Conservation (phyloP, 2,329 filamentous ascomycete genomes). For the Ascocoryne sarcoides region DNA sequence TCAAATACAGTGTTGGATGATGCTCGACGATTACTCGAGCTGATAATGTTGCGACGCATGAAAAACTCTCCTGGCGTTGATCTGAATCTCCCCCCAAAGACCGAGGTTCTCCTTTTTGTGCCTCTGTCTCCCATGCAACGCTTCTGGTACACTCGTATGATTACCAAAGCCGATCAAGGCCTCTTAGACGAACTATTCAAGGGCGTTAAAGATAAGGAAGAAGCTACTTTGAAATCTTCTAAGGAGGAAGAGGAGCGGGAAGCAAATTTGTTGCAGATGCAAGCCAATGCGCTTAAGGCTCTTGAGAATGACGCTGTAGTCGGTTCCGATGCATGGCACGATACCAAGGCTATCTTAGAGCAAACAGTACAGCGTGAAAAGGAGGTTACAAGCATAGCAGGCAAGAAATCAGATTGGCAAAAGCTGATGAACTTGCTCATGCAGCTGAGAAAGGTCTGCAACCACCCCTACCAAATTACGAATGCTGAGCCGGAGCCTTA, state of each 20-base stretch:
- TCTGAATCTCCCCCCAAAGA: slow-evolving; percentile 46
- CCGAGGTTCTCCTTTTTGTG: slow-evolving; percentile 47
- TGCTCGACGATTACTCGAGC: slow-evolving; percentile 42
- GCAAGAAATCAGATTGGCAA: slow-evolving; percentile 34
- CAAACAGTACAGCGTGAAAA: slow-evolving; percentile 32
- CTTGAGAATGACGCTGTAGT: slow-evolving; percentile 25
- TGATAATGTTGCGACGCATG: slow-evolving; percentile 51
- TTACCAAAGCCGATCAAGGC: slow-evolving; percentile 43
- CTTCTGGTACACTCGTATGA: slow-evolving; percentile 47
- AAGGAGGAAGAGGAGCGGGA: slow-evolving; percentile 32
- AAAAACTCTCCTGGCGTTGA: slow-evolving; percentile 46
- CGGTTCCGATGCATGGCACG: slow-evolving; percentile 36
- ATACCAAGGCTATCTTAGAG: slow-evolving; percentile 35
- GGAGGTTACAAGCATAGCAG: slow-evolving; percentile 12
- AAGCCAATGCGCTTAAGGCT: slow-evolving; percentile 29
- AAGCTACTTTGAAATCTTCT: slow-evolving; percentile 27
- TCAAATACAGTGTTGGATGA: slow-evolving; percentile 44
- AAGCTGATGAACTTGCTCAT: slow-evolving; percentile 84
- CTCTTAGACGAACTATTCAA: slow-evolving; percentile 45
- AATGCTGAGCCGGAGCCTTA: slow-evolving; percentile 44
- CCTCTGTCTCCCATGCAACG: slow-evolving; percentile 49
- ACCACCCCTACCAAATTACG: slow-evolving; percentile 61
- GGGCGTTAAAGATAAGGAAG: slow-evolving; percentile 36
- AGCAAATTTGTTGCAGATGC: slow-evolving; percentile 16
- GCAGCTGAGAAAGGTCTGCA: slow-evolving; percentile 87